Conservation (phyloP, 2,329 filamentous ascomycete genomes). For the Mycosphaerella sp. region DNA sequence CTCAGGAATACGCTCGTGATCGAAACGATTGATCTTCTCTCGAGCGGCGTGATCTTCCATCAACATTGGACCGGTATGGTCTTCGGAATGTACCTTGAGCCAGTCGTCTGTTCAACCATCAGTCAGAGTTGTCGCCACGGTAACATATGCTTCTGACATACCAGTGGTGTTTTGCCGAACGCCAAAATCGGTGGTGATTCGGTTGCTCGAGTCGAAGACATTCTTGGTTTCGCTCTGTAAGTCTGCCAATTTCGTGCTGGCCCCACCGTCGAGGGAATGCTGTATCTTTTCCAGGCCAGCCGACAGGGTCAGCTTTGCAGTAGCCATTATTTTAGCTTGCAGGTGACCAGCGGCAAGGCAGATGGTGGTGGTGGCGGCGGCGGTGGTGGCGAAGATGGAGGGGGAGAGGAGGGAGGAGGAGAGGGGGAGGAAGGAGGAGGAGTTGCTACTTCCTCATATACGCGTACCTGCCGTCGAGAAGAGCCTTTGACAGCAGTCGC, state of each 20-base stretch:
- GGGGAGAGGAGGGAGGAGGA: neutral
- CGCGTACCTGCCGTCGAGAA: neutral
- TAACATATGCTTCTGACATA: constrained; percentile 1
- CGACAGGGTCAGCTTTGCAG: constrained; percentile 18
- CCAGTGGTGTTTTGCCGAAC: constrained; percentile 61
- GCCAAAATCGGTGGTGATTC: constrained; percentile 72
- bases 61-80: constrained; percentile 60
- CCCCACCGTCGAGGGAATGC: constrained; percentile 31
- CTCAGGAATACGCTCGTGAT: constrained; percentile 66
- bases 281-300: constrained; percentile 28
- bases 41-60: constrained; percentile 66
- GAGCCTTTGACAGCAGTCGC: constrained; percentile 5
- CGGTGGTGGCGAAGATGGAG: neutral
- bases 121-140: neutral
- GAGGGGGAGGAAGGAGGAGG: neutral
- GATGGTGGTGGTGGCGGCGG: neutral
- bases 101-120: constrained; percentile 55
- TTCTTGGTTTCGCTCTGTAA: constrained; percentile 55
- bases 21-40: constrained; percentile 74
- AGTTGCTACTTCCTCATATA: neutral
- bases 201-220: constrained; percentile 48
- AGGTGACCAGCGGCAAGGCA: constrained; percentile 1
- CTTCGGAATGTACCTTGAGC: constrained; percentile 58
- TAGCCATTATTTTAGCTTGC: constrained; percentile 20
- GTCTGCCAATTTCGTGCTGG: constrained; percentile 53